Conservation (phyloP, 192 early-diverging fungal genomes). For the Funneliformis mosseae region DNA sequence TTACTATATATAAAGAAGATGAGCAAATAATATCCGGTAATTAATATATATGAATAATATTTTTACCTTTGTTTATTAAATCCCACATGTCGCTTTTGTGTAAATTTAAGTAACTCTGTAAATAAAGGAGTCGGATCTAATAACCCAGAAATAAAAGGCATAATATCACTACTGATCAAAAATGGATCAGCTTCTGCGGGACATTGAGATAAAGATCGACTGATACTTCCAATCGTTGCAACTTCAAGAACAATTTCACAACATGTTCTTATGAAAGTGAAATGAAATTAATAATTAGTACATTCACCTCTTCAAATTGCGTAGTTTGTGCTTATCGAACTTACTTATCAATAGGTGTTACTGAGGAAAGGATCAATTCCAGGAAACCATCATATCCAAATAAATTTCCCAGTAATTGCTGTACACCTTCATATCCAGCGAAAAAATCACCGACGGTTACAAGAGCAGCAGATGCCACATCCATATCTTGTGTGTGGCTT, state of each 20-base stretch:
- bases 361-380: constrained; percentile 43
- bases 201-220: constrained; percentile 37
- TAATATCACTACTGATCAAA: constrained; percentile 43
- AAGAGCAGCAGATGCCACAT: constrained; percentile 44
- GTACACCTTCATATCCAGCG: constrained; percentile 43
- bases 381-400: constrained; percentile 49
- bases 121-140: constrained; percentile 34
- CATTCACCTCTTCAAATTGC: background rate
- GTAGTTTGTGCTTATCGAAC: background rate
- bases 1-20: background rate
- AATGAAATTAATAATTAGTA: background rate
- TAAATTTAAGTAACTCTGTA: constrained; percentile 37
- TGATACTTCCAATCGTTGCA: constrained; percentile 44
- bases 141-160: constrained; percentile 43
- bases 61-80: constrained; percentile 13
- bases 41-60: background rate
- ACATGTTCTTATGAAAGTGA: constrained; percentile 31
- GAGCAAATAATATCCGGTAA: background rate
- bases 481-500: constrained; percentile 40
- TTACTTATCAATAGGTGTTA: constrained; percentile 45
- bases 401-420: constrained; percentile 35
- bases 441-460: constrained; percentile 46
- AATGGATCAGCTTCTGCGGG: constrained; percentile 40
- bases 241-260: constrained; percentile 48
- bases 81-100: constrained; percentile 1